Evolutionary conservation across 2,329 filamentous ascomycete species (phyloP), one percentile per base, ranked within the genome.

Genomic region (Microascus cirrosus): DNA sequence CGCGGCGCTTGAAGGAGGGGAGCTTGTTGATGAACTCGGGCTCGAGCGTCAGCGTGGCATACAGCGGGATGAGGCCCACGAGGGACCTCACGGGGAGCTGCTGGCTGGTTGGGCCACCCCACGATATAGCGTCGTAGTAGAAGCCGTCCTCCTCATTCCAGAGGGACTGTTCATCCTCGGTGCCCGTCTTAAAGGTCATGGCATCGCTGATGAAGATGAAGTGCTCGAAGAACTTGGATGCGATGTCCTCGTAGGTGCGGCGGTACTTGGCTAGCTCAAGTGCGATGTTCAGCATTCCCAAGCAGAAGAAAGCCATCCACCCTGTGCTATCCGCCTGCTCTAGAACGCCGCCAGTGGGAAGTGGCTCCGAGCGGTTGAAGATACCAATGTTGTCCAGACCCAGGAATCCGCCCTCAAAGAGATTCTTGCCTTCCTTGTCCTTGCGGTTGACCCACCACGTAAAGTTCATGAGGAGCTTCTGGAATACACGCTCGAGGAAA

Each of bases 371-470:
- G 53, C 93, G 88, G 73, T 97, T 97, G 81, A 97, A 97, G 39
- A 97, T 75, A 57, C 94, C 94, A 70, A 97, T 97, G 69, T 97
- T 97, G 81, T 97, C 93, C 56, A 97, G 77, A 53, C 93, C 93
- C 8, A 97, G 77, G 78, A 97, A 97, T 51, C 93, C 93, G 63
- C 93, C 94, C 68, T 97, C 94, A 64, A 97, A 97, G 32, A 97
- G 88, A 67, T 97, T 96, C 76, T 97, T 97, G 66, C 91, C 93
- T 11, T 96, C 90, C 12, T 82, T 81, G 66, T 97, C 93, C 73
- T 97, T 97, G 59, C 93, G 87, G 70, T 97, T 97, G 22, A 96
- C 93, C 93, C 93, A 97, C 94, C 94, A 97, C 3, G 94, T 97
- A 71, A 97, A 97, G 74, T 97, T 97, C 62, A 97, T 78, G 25